Evolutionary conservation across 495 filamentous ascomycete species (phyloP).

Genomic region (Echria macrotheca): DNA sequence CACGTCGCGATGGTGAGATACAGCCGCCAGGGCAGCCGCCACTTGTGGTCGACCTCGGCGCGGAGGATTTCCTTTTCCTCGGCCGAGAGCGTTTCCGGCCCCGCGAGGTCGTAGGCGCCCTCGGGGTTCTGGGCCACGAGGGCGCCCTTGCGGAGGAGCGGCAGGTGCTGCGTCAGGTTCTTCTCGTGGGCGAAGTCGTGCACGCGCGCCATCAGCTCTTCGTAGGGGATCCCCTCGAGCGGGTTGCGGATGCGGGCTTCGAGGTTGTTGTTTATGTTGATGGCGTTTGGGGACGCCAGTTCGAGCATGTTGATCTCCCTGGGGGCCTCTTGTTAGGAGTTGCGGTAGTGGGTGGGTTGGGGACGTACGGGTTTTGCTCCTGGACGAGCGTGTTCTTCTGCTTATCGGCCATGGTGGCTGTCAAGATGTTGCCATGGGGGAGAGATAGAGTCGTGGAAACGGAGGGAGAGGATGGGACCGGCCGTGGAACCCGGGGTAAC

Average conservation of each 20-base stretch:
- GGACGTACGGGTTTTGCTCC: too few species aligned
- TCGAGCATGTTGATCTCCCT: too few species aligned
- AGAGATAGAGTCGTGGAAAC: too few species aligned
- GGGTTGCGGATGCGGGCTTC: slow-evolving; percentile 41
- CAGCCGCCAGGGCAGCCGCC: slow-evolving; percentile 58
- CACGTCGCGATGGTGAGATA: slow-evolving; percentile 61
- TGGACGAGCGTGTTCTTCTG: too few species aligned
- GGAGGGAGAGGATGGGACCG: too few species aligned
- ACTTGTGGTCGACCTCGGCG: slow-evolving; percentile 56
- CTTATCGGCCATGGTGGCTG: too few species aligned
- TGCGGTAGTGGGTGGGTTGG: too few species aligned
- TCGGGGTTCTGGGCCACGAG: slow-evolving; percentile 58
- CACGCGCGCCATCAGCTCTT: slow-evolving; percentile 50
- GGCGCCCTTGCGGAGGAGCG: slow-evolving; percentile 55
- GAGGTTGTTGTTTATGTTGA: not conserved
- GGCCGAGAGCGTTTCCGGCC: slow-evolving; percentile 46
- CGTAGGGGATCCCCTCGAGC: slow-evolving; percentile 48
- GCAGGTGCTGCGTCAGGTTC: slow-evolving; percentile 44
- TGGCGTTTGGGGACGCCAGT: not conserved
- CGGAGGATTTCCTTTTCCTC: slow-evolving; percentile 49
- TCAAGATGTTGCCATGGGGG: too few species aligned
- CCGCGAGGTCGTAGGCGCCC: slow-evolving; percentile 45
- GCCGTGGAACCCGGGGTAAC: too few species aligned
- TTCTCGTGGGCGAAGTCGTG: slow-evolving; percentile 50
- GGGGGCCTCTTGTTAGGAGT: too few species aligned